Percentiles rank a stretch among this genome's conserved stretches.
phyloP scores from a whole-genome alignment of 768 basidiomycete species.

The Mycena kentingensis region DNA sequence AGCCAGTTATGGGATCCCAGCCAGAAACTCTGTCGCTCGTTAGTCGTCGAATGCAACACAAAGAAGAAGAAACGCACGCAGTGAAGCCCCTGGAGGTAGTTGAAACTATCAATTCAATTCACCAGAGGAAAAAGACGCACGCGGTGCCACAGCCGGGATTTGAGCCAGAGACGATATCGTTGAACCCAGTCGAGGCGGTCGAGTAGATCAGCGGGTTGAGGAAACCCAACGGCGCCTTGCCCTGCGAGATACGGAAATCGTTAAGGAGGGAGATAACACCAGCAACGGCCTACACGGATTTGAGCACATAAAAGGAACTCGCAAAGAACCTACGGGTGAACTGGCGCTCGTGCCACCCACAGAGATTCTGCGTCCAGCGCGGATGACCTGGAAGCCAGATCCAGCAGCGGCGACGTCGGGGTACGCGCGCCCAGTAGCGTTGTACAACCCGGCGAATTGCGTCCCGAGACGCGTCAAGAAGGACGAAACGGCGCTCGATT shows the following conservation, averaged over 20 bases:
- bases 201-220: conserved; percentile 41
- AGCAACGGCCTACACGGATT: no score
- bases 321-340: conserved; percentile 47
- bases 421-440: conserved; percentile 17
- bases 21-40: no score
- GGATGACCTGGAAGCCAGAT: conserved; percentile 34
- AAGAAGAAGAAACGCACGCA: no score
- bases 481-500: background rate
- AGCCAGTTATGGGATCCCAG: conserved; percentile 64
- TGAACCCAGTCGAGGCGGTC: conserved; percentile 5
- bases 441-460: background rate
- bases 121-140: no score
- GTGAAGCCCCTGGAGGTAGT: no score
- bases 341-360: conserved; percentile 48
- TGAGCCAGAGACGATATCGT: no score
- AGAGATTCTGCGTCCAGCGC: background rate
- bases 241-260: conserved; percentile 38
- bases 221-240: conserved; percentile 41
- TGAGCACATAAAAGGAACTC: no score
- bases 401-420: conserved; percentile 35
- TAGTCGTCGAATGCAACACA: no score
- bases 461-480: background rate
- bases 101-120: no score
- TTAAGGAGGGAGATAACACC: conserved; percentile 48
- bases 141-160: no score